A percentile compares a stretch with the other conserved stretches of the same genome.
phyloP scores from a whole-genome alignment of 2,329 filamentous ascomycete species.

The Furcasterigmium furcatum region DNA sequence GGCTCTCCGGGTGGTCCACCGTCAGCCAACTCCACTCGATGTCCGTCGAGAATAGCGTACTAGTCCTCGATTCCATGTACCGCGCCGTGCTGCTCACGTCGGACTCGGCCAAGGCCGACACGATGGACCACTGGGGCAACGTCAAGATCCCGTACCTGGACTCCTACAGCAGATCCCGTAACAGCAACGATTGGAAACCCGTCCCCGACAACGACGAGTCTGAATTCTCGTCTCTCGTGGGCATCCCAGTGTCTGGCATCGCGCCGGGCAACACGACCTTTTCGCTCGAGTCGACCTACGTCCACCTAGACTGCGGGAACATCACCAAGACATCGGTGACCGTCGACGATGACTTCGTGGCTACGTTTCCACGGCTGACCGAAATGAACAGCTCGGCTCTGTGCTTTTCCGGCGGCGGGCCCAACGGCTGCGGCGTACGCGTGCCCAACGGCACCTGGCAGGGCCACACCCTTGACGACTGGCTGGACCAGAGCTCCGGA shows the following conservation, averaged over 20 bases:
- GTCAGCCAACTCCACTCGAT: background rate
- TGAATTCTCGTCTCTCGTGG: slow-evolving; percentile 1
- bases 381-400: no score
- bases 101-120: slow-evolving; percentile 11
- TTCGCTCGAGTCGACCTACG: slow-evolving; percentile 6
- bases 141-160: slow-evolving; percentile 18
- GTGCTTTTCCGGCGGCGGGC: background rate
- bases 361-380: no score
- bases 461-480: no score
- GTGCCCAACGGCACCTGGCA: slow-evolving; percentile 6
- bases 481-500: background rate
- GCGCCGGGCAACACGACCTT: slow-evolving; percentile 5
- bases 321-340: no score
- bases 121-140: slow-evolving; percentile 22
- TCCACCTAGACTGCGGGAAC: slow-evolving; percentile 2
- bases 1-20: background rate
- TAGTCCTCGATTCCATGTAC: slow-evolving; percentile 5
- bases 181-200: no score
- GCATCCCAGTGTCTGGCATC: background rate
- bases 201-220: background rate
- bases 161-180: no score
- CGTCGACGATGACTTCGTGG: no score
- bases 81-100: slow-evolving; percentile 15
- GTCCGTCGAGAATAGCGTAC: background rate
- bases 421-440: background rate